Base-by-base conservation (phyloP, 176 grass and related monocot genomes). In the Elymus sibiricus region DNA sequence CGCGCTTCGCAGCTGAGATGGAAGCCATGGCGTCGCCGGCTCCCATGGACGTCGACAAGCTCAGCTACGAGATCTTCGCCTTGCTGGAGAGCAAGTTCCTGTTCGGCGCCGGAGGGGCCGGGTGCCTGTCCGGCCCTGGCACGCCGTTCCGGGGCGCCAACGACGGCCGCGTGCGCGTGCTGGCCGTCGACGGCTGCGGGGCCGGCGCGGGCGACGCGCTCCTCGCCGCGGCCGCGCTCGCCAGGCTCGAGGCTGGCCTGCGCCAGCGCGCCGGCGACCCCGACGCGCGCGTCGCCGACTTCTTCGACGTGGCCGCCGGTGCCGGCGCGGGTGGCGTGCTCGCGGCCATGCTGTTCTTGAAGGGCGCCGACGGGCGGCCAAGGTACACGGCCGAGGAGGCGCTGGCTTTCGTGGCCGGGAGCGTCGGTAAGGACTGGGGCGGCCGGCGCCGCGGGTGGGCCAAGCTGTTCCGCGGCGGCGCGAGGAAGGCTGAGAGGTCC, bases 51-150 rank as follows among this genome's bases (percentile, higher is more conserved):
- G 49, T 78, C 21, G 88, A 92, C 71, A 95, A 83, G 90, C 86
- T 95, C 53, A 89, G 93, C 90, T 85, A 90, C 80, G 88, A 90
- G 79, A 95, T 92, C 70, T 95, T 92, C 86, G 92, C 90, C 29
- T 4, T 95, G 56, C 83, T 95, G 9, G 93, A 95, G 86, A 92
- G 76, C 86, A 92, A 87, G 86, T 92, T 95, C 88, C 58, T 95
- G 4, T 92, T 95, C 64, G 90, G 90, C 55, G 42, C 24, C 14
- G 44, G 42, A 0, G 78, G 32, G n/a, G 65, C 68, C 2, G 69
- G 81, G 7, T 66, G 58, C 62, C 38, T 83, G 9, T 82, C 88
- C n/a, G 53, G 72, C 1, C 59, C 90, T 6, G 65, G 61, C 0
- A 78, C 92, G 46, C 42, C 67, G 25, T 34, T 77, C 6, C 38